Base-by-base conservation (phyloP, 257 asterid genomes). In the Haberlea rhodopensis region DNA sequence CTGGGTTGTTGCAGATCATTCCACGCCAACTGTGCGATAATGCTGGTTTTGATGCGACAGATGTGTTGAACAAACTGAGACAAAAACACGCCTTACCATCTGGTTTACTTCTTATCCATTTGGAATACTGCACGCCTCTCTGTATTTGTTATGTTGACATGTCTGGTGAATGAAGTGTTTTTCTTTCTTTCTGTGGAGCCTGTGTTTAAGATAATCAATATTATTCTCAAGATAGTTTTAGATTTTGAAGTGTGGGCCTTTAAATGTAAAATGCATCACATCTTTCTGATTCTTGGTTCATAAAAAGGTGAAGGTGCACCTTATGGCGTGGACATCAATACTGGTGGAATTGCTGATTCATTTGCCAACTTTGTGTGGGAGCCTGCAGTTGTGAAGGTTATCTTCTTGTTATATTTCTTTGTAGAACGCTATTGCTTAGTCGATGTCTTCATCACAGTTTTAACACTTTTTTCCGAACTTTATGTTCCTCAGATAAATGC, bases 11-110 rank as follows among this genome's bases (percentile, higher is more conserved):
- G 63, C 78, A 84, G 90, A 75, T 81, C 63, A 81, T 84, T 61
- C 87, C 90, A 3, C 76, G 87, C 18, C 90, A 84, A 53, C 81
- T 84, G 61, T 84, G 90, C 64, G 90, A 84, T 67, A 81, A 84
- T 79, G 90, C 87, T 75, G 90, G 87, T 68, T 84, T 84, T 77
- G 99, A 92, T 77, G 99, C 99, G 32, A 92, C 97, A 24, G 99
- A 92, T 76, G 96, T 89, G 59, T 70, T 92, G 81, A 92, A 92
- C 84, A 92, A 92, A 76, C 80, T 92, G 76, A 85, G 99, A 72
- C 99, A 92, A 63, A 92, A 92, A 56, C 99, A 92, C 10, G 97
- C 99, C 13, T 85, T 89, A 71, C 85, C 90, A 16, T 89, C 96
- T 43, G 99, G 99, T 92, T 70, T 62, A 81, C 71, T 62, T 69